Evolutionary conservation across 495 filamentous ascomycete genomes (phyloP).

Genomic region (Neurospora pannonica): DNA sequence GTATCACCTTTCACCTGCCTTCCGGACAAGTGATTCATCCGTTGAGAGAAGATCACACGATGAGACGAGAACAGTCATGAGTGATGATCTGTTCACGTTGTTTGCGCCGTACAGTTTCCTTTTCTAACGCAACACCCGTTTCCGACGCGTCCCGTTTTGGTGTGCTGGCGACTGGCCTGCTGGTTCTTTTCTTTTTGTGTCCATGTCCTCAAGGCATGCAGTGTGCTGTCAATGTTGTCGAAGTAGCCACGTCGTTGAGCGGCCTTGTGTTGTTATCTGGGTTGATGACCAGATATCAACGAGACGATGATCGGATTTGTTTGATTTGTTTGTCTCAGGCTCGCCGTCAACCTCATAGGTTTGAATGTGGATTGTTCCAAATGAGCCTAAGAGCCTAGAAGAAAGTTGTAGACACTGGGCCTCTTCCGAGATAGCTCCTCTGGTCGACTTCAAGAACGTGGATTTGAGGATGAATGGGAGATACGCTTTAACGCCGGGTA

Average conservation of each 20-base stretch:
- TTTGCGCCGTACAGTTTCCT: neutral
- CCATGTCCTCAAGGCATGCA: neutral
- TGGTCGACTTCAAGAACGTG: neutral
- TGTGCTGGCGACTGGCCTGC: neutral
- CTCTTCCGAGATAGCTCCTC: neutral
- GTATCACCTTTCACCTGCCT: neutral
- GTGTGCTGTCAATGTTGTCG: neutral
- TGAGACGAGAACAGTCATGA: neutral
- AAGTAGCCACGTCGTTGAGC: neutral
- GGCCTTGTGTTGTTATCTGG: neutral
- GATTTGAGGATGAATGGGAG: neutral
- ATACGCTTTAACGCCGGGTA: neutral
- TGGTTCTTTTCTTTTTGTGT: neutral
- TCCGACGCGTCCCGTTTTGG: neutral
- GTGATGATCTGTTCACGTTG: neutral
- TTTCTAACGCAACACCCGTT: neutral
- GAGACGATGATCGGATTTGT: neutral
- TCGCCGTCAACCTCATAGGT: neutral
- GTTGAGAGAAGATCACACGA: neutral
- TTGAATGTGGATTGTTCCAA: neutral
- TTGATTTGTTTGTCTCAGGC: neutral
- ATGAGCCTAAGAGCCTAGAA: neutral
- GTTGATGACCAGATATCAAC: neutral
- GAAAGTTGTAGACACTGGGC: neutral
- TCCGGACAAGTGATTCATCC: neutral